Conservation (phyloP, 192 early-diverging fungal genomes). For the Coemansia sp. region DNA sequence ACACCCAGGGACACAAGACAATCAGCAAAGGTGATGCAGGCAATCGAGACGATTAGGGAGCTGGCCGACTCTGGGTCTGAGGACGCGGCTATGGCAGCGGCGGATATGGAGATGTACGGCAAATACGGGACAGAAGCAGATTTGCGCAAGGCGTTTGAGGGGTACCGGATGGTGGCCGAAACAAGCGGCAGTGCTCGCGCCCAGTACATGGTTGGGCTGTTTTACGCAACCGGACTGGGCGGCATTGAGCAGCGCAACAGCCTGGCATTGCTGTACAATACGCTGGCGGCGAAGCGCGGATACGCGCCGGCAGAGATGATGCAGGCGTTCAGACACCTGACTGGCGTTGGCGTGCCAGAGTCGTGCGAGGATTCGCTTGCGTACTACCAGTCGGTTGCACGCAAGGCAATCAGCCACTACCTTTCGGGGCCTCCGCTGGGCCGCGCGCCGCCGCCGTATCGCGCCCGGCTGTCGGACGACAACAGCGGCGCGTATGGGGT, state of each 20-base stretch:
- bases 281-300: constrained; percentile 78
- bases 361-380: constrained; percentile 74
- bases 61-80: constrained; percentile 33
- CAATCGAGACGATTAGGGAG: constrained; percentile 4
- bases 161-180: constrained; percentile 64
- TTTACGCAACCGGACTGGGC: constrained; percentile 90
- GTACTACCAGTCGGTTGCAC: constrained; percentile 80
- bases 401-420: constrained; percentile 69
- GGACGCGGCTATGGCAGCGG: constrained; percentile 65
- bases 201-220: constrained; percentile 87
- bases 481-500: constrained; percentile 86
- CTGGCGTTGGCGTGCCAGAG: constrained; percentile 78
- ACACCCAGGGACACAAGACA: background rate
- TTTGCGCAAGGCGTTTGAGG: constrained; percentile 59
- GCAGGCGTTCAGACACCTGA: constrained; percentile 78
- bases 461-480: constrained; percentile 70
- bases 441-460: constrained; percentile 59
- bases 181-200: constrained; percentile 75
- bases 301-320: constrained; percentile 77
- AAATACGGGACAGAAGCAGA: constrained; percentile 61
- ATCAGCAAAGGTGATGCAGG: background rate
- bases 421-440: constrained; percentile 82
- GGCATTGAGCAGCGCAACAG: constrained; percentile 39
- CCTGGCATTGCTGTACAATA: constrained; percentile 69
- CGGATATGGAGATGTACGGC: constrained; percentile 73